phyloP scores from a whole-genome alignment of 192 early-diverging fungal species.

The Dissophora globulifera region DNA sequence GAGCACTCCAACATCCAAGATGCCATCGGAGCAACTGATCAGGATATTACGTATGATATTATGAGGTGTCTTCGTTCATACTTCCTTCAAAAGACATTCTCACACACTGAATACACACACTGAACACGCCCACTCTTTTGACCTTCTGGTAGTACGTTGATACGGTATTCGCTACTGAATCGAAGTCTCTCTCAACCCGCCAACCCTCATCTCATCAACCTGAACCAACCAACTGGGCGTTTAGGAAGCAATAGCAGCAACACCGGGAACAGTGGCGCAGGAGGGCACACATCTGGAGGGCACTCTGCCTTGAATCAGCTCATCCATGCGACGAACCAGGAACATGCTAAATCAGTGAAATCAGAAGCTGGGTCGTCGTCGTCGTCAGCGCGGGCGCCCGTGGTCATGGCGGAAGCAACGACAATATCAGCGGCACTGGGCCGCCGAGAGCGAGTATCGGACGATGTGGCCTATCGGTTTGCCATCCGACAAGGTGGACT shows the following conservation, averaged over 20 bases:
- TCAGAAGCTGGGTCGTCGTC: conserved; percentile 14
- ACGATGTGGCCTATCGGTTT: conserved; percentile 55
- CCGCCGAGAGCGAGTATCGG: conserved; percentile 9
- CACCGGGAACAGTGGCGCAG: neutral
- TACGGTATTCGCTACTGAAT: conserved; percentile 38
- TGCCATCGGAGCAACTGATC: conserved; percentile 39
- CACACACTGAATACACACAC: too few relatives aligned
- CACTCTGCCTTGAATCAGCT: conserved; percentile 46
- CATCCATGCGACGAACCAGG: conserved; percentile 33
- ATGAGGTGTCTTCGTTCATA: neutral
- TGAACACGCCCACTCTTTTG: too few relatives aligned
- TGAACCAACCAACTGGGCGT: conserved; percentile 16
- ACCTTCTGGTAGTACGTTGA: conserved; percentile 17
- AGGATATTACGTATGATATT: conserved; percentile 53
- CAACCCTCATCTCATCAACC: conserved; percentile 44
- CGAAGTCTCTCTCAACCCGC: conserved; percentile 34
- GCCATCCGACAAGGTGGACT: conserved; percentile 53
- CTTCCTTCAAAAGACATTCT: too few relatives aligned
- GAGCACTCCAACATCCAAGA: conserved; percentile 40
- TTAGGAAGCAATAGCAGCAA: neutral
- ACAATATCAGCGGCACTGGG: conserved; percentile 7
- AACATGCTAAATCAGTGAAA: conserved; percentile 22
- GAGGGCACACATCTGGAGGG: conserved; percentile 2
- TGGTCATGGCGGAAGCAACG: neutral
- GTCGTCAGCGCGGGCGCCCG: too few relatives aligned